Evolutionary conservation across 2,329 filamentous ascomycete species (phyloP).

Genomic region (Colletotrichum sojae): DNA sequence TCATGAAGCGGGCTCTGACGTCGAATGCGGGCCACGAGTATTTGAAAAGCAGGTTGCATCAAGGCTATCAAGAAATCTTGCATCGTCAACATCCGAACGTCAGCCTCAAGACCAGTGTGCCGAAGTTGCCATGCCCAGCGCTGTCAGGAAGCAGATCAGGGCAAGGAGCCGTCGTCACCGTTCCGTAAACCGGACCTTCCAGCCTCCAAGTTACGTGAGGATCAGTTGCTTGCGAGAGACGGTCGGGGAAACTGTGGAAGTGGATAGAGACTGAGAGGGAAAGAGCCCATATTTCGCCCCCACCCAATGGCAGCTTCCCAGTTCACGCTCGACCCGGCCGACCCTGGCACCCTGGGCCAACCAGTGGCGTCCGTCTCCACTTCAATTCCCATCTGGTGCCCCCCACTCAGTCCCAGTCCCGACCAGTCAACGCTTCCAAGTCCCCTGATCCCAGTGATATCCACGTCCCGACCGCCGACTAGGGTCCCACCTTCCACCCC

Average conservation of each 20-base stretch:
- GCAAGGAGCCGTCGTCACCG: slow-evolving; percentile 8
- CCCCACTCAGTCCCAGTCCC: slow-evolving; percentile 12
- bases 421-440: slow-evolving; percentile 10
- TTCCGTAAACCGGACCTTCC: slow-evolving; percentile 1
- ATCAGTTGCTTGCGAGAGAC: not conserved
- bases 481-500: slow-evolving; percentile 27
- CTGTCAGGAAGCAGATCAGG: not conserved
- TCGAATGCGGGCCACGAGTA: not conserved
- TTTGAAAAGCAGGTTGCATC: not conserved
- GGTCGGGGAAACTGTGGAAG: slow-evolving; percentile 23
- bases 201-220: not conserved
- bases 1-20: not conserved
- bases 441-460: not conserved
- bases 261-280: not conserved
- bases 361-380: not conserved
- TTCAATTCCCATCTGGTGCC: slow-evolving; percentile 5
- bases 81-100: not conserved
- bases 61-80: no score
- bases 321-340: no score
- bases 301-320: slow-evolving; percentile 7
- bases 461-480: slow-evolving; percentile 19
- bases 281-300: not conserved
- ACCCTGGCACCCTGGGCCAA: no score
- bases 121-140: slow-evolving; percentile 18
- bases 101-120: slow-evolving; percentile 11